Conservation (phyloP, 345 rosid genomes). For the Eucalyptus sideroxylon region DNA sequence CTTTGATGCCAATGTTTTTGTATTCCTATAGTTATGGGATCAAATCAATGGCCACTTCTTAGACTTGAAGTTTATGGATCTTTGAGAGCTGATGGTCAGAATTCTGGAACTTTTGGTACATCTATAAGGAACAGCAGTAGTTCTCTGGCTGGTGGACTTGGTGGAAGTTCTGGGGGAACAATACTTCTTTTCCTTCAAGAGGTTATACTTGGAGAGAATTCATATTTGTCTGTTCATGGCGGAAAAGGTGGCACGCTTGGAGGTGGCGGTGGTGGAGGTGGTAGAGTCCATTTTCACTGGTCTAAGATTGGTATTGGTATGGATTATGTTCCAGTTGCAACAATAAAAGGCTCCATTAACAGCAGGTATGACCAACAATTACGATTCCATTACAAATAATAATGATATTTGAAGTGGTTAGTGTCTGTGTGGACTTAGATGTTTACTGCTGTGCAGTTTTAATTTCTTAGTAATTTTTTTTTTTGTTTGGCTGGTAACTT, state of each 20-base stretch:
- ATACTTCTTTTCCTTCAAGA: constrained; percentile 90
- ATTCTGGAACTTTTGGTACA: constrained; percentile 29
- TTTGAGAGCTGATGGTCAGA: constrained; percentile 84
- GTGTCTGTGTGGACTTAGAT: neutral
- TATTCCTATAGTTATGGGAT: constrained; percentile 56
- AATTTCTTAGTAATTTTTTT: neutral
- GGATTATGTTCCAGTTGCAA: constrained; percentile 78
- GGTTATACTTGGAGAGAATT: constrained; percentile 53
- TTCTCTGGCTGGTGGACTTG: constrained; percentile 78
- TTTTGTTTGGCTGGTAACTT: neutral
- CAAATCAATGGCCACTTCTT: constrained; percentile 71
- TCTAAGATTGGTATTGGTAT: constrained; percentile 59
- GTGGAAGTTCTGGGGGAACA: constrained; percentile 98
- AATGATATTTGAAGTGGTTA: neutral
- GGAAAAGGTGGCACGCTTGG: constrained; percentile 84
- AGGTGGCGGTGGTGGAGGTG: constrained; percentile 98
- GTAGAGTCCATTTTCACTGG: constrained; percentile 99
- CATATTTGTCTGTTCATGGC: constrained; percentile 65
- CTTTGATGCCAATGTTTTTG: neutral
- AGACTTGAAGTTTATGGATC: constrained; percentile 66
- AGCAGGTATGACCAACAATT: constrained; percentile 35
- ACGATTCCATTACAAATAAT: neutral
- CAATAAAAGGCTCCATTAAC: constrained; percentile 53
- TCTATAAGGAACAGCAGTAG: constrained; percentile 19
- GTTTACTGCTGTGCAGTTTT: neutral